Evolutionary conservation across 163 green algal genomes (phyloP), one percentile per base, ranked within the genome.

Genomic region (Coccomyxa subellipsoidea): DNA sequence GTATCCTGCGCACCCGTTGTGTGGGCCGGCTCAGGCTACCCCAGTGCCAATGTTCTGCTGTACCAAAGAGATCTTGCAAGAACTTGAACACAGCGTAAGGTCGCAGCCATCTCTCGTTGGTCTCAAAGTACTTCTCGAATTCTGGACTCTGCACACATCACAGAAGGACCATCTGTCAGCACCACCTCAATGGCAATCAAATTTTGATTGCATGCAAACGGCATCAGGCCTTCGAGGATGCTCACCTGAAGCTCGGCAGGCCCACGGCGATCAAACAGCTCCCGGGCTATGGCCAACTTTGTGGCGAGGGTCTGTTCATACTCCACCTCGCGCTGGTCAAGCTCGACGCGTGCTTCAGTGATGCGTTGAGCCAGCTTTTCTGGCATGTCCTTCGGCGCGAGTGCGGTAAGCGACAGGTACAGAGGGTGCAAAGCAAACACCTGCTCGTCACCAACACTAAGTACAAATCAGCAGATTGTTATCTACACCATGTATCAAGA

Each of bases 341-440:
- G 85, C 38, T 81, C 40, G 18, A 47, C 3, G 18, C 89, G 77
- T 0, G 88, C 89, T 2, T 72, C 37, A 27, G 88, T 80, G 32
- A 95, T 90, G 59, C 36, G 39, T 31, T 72, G 38, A 18, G 36
- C 75, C 36, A 79, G 21, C 25, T 79, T 37, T 38, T 29, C 47
- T 9, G 75, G 75, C 75, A 79, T 79, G 70, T 66, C 25, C 18
- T 59, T 35, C 2, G 34, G 71, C n/a, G 38, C 75, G 3, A 79
- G 25, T 29, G 38, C 37, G 23, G 93, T 80, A 69, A 98, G 79
- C 10, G 85, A 88, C 25, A 99, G 83, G 87, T 99, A 99, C 81
- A 97, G 86, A 9, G 96, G 96, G 87, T 99, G 96, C 76, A 99
- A 88, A 25, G 96, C 96, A 87, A 96, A 95, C 10, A 95, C 90